phyloP scores from a whole-genome alignment of 2,329 filamentous ascomycete species.

The Pseudogymnoascus sp. region DNA sequence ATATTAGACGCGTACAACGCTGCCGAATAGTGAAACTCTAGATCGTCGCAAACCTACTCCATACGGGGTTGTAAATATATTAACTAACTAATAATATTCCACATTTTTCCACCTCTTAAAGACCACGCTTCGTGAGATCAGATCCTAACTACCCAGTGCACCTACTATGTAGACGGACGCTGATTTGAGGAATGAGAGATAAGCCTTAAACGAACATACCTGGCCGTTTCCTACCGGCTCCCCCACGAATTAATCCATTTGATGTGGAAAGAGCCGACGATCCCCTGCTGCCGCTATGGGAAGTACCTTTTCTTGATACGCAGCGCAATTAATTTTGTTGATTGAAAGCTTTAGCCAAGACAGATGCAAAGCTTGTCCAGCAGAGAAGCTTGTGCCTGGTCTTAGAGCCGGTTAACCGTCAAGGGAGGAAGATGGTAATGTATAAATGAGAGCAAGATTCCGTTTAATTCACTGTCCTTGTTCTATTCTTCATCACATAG shows the following conservation, averaged over 20 bases:
- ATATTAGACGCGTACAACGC: neutral
- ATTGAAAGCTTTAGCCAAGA: neutral
- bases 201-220: neutral
- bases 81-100: neutral
- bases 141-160: neutral
- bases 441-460: neutral
- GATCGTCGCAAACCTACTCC: neutral
- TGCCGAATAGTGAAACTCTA: neutral
- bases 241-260: neutral
- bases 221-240: neutral
- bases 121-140: neutral
- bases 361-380: neutral
- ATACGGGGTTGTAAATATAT: neutral
- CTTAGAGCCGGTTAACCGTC: neutral
- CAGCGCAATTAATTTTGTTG: neutral
- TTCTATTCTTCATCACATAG: neutral
- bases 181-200: neutral
- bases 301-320: neutral
- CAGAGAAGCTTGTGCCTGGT: neutral
- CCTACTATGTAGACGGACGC: neutral
- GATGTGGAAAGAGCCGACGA: neutral
- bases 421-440: neutral
- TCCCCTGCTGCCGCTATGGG: neutral
- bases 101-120: neutral
- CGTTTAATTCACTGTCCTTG: neutral